phyloP scores from a whole-genome alignment of 2,329 filamentous ascomycete genomes.

The Ophiostoma himal-ulmi region DNA sequence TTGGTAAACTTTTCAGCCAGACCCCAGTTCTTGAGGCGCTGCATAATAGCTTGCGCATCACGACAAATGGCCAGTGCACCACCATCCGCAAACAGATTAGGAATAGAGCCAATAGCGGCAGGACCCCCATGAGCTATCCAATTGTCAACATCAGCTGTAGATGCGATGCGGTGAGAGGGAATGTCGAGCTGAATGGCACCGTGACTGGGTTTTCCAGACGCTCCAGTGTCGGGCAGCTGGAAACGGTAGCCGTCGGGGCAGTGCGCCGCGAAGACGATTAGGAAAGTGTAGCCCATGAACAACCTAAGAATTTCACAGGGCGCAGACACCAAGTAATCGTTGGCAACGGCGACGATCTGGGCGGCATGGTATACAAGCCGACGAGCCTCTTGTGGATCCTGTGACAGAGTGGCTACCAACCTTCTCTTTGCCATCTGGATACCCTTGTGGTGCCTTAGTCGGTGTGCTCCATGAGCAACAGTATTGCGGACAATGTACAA shows the following conservation, averaged over 20 bases:
- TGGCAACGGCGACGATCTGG: constrained; percentile 31
- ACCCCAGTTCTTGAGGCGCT: constrained; percentile 29
- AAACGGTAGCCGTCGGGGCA: constrained; percentile 23
- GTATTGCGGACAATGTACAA: constrained; percentile 32
- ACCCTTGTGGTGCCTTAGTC: constrained; percentile 22
- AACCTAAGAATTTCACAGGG: constrained; percentile 33
- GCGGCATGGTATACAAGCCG: constrained; percentile 32
- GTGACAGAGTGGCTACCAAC: constrained; percentile 27
- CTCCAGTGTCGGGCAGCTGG: not conserved
- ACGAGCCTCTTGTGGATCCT: constrained; percentile 26
- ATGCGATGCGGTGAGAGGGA: constrained; percentile 22
- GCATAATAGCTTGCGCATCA: constrained; percentile 29
- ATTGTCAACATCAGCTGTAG: constrained; percentile 20
- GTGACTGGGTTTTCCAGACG: not conserved
- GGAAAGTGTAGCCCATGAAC: constrained; percentile 33
- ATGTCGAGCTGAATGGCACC: constrained; percentile 27
- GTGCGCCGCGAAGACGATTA: constrained; percentile 30
- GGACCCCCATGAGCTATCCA: constrained; percentile 30
- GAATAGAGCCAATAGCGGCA: constrained; percentile 28
- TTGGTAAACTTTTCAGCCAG: constrained; percentile 32
- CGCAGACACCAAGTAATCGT: constrained; percentile 31
- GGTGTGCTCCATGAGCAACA: constrained; percentile 23
- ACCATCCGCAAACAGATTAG: constrained; percentile 26
- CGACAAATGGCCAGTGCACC: constrained; percentile 26
- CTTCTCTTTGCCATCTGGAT: constrained; percentile 28